phyloP scores from a whole-genome alignment of 257 asterid species.

The Solanum megistacrolobum region DNA sequence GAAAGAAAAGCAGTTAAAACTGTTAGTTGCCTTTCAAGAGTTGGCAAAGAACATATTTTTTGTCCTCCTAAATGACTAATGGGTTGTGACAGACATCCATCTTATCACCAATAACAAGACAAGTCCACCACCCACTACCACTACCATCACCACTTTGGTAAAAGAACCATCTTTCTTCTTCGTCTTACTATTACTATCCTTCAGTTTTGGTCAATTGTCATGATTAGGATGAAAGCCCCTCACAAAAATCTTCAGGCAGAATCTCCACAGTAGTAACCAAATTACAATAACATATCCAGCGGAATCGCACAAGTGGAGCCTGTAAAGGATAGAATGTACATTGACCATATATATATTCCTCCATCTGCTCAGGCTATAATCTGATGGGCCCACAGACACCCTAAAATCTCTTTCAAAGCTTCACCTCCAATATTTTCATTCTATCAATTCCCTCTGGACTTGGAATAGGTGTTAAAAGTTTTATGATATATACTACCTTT shows the following conservation, averaged over 20 bases:
- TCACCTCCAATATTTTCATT: constrained; percentile 7
- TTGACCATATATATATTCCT: neutral
- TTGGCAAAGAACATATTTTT: neutral
- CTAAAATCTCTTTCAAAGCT: constrained; percentile 29
- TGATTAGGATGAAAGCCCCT: constrained; percentile 10
- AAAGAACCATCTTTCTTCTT: neutral
- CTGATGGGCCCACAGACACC: constrained; percentile 21
- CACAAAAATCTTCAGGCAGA: constrained; percentile 19
- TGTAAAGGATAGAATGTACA: neutral
- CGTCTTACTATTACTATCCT: neutral
- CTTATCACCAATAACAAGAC: neutral
- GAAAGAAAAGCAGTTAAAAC: neutral
- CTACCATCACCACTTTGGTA: neutral
- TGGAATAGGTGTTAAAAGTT: neutral
- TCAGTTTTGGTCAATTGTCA: neutral
- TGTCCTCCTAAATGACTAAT: neutral
- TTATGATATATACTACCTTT: neutral
- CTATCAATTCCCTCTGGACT: constrained; percentile 10
- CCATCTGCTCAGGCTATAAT: neutral
- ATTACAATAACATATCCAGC: too few relatives aligned
- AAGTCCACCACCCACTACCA: constrained; percentile 3
- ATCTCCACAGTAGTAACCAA: constrained; percentile 17
- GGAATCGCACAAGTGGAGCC: rapidly evolving
- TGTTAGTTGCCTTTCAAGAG: constrained; percentile 1
- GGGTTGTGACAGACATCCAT: neutral